Percentiles rank a stretch among this genome's conserved stretches.
Evolutionary conservation across 352 stramenopile genomes (phyloP).

Genomic region (Phytophthora ramorum): DNA sequence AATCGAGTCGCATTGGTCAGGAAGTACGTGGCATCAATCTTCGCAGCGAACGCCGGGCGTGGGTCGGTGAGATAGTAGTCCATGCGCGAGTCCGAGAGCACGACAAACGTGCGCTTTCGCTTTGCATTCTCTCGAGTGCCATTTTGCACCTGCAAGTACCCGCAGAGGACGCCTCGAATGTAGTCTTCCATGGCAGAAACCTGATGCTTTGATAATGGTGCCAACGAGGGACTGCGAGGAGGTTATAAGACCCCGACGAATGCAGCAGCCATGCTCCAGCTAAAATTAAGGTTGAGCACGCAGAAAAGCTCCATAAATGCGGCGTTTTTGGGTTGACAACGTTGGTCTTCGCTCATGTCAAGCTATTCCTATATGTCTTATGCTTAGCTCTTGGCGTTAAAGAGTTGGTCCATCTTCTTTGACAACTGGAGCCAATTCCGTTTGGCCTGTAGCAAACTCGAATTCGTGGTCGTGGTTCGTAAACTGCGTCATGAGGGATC

Average conservation of each 20-base stretch:
- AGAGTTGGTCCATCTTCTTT: background rate
- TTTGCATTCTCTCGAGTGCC: constrained; percentile 56
- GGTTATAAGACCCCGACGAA: constrained; percentile 21
- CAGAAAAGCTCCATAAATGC: background rate
- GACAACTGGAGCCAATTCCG: background rate
- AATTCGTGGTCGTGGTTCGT: constrained; percentile 10
- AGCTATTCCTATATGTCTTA: constrained; percentile 1
- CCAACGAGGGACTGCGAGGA: background rate
- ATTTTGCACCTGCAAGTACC: constrained; percentile 69
- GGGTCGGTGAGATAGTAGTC: constrained; percentile 76
- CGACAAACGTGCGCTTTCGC: constrained; percentile 67
- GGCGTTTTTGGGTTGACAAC: background rate
- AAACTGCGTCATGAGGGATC: constrained; percentile 3
- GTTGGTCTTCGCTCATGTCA: background rate
- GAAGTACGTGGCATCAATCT: constrained; percentile 71
- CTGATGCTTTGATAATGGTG: constrained; percentile 34
- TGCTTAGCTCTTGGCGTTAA: background rate
- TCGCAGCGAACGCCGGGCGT: constrained; percentile 62
- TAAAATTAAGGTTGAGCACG: constrained; percentile 21
- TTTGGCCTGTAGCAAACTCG: background rate
- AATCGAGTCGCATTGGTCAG: constrained; percentile 45
- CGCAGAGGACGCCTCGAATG: constrained; percentile 71
- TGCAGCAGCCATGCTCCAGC: background rate
- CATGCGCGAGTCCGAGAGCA: constrained; percentile 78
- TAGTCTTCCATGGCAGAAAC: constrained; percentile 66